Evolutionary conservation across 2,329 filamentous ascomycete genomes (phyloP).

Genomic region (Helminthosporium solani): DNA sequence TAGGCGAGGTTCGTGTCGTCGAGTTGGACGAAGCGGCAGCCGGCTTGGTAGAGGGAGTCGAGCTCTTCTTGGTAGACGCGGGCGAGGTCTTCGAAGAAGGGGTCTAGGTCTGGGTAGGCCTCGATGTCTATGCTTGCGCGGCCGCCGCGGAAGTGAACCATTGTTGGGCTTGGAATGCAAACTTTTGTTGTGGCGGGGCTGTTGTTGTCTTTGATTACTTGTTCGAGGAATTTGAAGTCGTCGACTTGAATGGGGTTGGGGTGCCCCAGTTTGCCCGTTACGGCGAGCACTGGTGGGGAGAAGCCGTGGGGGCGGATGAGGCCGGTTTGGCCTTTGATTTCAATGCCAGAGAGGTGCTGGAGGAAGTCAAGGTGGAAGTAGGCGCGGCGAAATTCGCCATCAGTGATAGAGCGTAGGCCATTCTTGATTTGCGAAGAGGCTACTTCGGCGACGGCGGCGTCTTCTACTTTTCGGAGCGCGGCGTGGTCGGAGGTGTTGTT

Average conservation of each 20-base stretch:
- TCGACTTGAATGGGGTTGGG: conserved; percentile 57
- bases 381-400: conserved; percentile 58
- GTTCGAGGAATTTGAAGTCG: conserved; percentile 57
- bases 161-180: conserved; percentile 60
- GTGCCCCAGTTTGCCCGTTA: conserved; percentile 56
- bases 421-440: conserved; percentile 52
- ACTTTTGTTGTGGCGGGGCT: conserved; percentile 53
- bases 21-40: conserved; percentile 59
- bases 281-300: conserved; percentile 56
- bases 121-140: conserved; percentile 54
- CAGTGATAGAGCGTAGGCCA: conserved; percentile 55
- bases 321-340: conserved; percentile 53
- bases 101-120: conserved; percentile 57
- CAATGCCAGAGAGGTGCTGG: conserved; percentile 55
- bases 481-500: conserved; percentile 45
- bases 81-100: conserved; percentile 58
- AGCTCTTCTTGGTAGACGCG: conserved; percentile 58
- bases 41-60: conserved; percentile 54
- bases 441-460: conserved; percentile 52
- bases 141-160: conserved; percentile 61
- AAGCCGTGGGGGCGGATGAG: conserved; percentile 47
- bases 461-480: conserved; percentile 54
- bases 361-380: conserved; percentile 63
- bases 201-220: conserved; percentile 45
- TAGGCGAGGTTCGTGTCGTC: conserved; percentile 63